Base-by-base conservation (phyloP, 1,139 yeast species). In the Spathaspora sp. region DNA sequence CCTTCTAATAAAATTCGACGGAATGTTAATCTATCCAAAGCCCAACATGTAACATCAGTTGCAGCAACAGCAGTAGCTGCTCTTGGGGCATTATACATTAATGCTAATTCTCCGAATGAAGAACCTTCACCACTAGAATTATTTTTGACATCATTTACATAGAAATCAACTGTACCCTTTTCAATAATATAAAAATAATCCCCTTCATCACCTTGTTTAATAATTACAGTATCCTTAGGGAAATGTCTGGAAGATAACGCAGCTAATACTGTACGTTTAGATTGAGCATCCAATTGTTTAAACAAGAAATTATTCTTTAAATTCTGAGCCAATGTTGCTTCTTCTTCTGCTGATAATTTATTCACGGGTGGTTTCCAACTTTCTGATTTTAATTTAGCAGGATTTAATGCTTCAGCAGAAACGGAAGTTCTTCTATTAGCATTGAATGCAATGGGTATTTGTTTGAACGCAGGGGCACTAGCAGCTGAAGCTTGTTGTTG, bases 41-140 rank as follows among this genome's bases (percentile, higher is more conserved):
- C 95, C 97, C 97, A 93, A 55, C 76, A 71, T 9, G 71, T 67
- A 44, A 91, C 78, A 58, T 85, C 80, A 8, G 84, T 71, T 27
- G 82, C 77, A 8, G 97, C 96, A 17, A 78, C 61, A 1, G 89
- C 98, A 1, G 98, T 90, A 15, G 98, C 99, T 6, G 98, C 99
- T 68, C 99, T 82, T 50, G 98, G 98, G 17, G 97, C 84, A 67
- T 93, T 93, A 72, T 93, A 93, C 97, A 93, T 90, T 58, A 93
- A 79, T 1, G 99, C 99, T 60, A 93, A 78, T 67, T 93, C 99
- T 59, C 99, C 99, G 68, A 93, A 93, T 40, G 95, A 86, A 6
- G 96, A 82, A 4, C 98, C 97, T 41, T 89, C 83, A 17, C 88
- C 85, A 25, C 89, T 80, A 2, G 87, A 74, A 57, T 82, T 86